Evolutionary conservation across 495 filamentous ascomycete genomes (phyloP).

Genomic region (Arthonia radiata): DNA sequence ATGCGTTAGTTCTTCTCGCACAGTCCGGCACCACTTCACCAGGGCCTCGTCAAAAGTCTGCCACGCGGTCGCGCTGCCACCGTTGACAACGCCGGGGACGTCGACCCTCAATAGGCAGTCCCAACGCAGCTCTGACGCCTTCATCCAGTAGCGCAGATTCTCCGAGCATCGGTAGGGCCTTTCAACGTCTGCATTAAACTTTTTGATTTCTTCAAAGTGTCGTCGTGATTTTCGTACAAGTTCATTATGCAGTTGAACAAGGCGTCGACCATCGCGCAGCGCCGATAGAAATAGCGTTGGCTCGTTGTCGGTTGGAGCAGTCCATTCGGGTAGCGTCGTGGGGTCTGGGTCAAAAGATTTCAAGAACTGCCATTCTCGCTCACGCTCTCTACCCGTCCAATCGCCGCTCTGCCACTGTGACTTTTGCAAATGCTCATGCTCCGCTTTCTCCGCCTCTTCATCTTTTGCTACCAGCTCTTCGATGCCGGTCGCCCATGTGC

Average conservation of each 20-base stretch:
- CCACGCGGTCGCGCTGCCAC: constrained; percentile 40
- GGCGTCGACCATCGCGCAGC: constrained; percentile 51
- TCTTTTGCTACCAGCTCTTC: constrained; percentile 50
- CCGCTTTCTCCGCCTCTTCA: constrained; percentile 45
- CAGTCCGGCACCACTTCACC: constrained; percentile 49
- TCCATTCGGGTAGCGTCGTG: constrained; percentile 42
- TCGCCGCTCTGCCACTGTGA: constrained; percentile 65
- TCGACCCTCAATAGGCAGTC: constrained; percentile 69
- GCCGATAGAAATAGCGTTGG: constrained; percentile 54
- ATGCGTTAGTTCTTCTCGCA: constrained; percentile 47
- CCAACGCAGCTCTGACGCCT: constrained; percentile 86
- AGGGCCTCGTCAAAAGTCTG: constrained; percentile 56
- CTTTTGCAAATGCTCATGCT: constrained; percentile 39
- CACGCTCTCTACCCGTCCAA: constrained; percentile 52
- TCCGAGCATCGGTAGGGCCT: constrained; percentile 90
- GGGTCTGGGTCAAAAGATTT: constrained; percentile 43
- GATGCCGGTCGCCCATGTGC: constrained; percentile 51
- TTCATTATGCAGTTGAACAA: constrained; percentile 75
- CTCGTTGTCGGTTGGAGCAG: constrained; percentile 22
- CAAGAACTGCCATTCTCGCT: constrained; percentile 46
- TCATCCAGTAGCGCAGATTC: constrained; percentile 85
- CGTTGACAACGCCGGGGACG: constrained; percentile 63
- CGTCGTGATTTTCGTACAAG: constrained; percentile 61
- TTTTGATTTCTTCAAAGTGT: constrained; percentile 75
- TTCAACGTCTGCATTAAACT: constrained; percentile 64